Evolutionary conservation across 768 basidiomycete species (phyloP).

Genomic region (Amanita thiersii): DNA sequence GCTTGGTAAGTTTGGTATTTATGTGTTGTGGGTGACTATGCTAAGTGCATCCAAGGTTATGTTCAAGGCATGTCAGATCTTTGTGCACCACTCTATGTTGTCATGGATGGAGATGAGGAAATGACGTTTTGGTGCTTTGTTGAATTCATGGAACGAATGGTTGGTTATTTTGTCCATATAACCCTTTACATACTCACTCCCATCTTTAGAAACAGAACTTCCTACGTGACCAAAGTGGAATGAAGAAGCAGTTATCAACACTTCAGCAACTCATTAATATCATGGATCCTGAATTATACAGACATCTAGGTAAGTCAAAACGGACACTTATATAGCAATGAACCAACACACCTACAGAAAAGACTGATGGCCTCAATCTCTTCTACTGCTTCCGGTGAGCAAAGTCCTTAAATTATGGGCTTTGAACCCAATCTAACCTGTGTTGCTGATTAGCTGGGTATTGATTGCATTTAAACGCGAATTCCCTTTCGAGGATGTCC

Average conservation of each 20-base stretch:
- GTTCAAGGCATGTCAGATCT: slow-evolving; percentile 99
- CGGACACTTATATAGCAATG: slow-evolving; percentile 9
- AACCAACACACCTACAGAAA: slow-evolving; percentile 37
- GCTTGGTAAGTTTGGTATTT: slow-evolving; percentile 47
- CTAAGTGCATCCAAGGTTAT: slow-evolving; percentile 50
- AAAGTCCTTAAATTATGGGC: not conserved
- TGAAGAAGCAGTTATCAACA: slow-evolving; percentile 89
- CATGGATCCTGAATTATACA: slow-evolving; percentile 95
- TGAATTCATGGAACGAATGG: slow-evolving; percentile 93
- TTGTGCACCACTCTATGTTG: slow-evolving; percentile 88
- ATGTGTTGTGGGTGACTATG: slow-evolving; percentile 6
- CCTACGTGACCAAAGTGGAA: slow-evolving; percentile 91
- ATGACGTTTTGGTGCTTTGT: slow-evolving; percentile 97
- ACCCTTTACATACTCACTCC: slow-evolving; percentile 4
- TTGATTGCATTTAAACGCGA: slow-evolving; percentile 95
- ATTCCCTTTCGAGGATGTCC: slow-evolving; percentile 86
- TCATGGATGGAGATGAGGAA: slow-evolving; percentile 82
- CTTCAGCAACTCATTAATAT: slow-evolving; percentile 85
- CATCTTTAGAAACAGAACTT: slow-evolving; percentile 81
- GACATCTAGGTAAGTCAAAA: slow-evolving; percentile 60
- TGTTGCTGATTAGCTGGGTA: slow-evolving; percentile 64
- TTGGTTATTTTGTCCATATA: slow-evolving; percentile 25
- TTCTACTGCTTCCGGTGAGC: slow-evolving; percentile 97
- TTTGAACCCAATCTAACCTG: slow-evolving; percentile 4
- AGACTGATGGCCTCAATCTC: slow-evolving; percentile 83